These are phyloP conservation scores for Viridothelium virens DNA, from an alignment of 495 filamentous ascomycete species.

Conservation along the genomic window DNA sequence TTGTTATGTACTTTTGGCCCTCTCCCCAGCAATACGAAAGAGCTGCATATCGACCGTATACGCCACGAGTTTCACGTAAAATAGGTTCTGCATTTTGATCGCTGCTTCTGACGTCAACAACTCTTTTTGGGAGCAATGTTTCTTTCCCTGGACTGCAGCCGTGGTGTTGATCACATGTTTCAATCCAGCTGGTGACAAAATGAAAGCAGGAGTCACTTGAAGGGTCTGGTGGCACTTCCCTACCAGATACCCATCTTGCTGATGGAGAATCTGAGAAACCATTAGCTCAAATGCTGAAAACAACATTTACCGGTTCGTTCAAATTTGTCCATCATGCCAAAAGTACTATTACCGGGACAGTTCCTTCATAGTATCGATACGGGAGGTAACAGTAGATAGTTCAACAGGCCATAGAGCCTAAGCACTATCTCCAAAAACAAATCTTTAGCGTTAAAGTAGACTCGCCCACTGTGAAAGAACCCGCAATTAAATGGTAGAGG, in stretches of 20 bases:
- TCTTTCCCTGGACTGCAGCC: neutral
- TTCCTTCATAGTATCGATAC: no score
- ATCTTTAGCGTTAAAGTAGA: no score
- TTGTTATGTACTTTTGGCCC: neutral
- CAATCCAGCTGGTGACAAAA: neutral
- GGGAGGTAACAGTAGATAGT: no score
- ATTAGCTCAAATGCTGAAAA: no score
- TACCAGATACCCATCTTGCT: neutral
- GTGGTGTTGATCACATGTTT: neutral
- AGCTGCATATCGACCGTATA: neutral
- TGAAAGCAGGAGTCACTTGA: neutral
- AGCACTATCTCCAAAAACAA: no score
- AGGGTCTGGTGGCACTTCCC: neutral
- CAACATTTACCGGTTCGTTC: no score
- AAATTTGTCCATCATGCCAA: no score
- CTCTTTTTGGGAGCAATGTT: neutral
- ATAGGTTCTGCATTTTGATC: neutral
- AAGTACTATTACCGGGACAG: no score
- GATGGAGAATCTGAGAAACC: neutral
- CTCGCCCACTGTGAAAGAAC: no score
- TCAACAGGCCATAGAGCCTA: no score
- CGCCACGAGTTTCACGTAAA: neutral
- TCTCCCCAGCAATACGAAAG: slow-evolving; percentile 12
- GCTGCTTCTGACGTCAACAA: neutral
- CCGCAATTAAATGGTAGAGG: no score